A percentile compares a stretch with the other conserved stretches of the same genome.
These are phyloP conservation scores for Musa balbisiana DNA, from an alignment of 202 grass and related monocot genomes.

Conservation along the genomic window DNA sequence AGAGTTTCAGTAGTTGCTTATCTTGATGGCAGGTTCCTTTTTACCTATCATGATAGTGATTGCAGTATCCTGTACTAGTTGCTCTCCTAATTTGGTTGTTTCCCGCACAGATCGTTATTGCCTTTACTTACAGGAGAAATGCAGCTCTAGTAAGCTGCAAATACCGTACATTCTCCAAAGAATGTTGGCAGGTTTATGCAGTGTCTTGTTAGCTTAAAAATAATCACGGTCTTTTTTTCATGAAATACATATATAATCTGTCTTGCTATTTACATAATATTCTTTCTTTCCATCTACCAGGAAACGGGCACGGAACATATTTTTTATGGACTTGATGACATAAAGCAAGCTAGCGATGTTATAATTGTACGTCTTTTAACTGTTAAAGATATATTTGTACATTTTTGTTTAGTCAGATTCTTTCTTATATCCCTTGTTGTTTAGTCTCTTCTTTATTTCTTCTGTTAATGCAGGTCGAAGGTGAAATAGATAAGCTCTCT, in stretches of 20 bases:
- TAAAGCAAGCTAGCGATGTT: slow-evolving; percentile 50
- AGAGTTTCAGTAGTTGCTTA: not conserved
- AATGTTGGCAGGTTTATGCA: slow-evolving; percentile 67
- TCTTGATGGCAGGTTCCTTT: not conserved
- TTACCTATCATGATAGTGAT: not conserved
- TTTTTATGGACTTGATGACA: slow-evolving; percentile 96
- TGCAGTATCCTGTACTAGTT: not conserved
- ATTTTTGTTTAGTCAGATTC: not conserved
- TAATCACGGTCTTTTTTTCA: not conserved
- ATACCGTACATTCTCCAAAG: slow-evolving; percentile 63
- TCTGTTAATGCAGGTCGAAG: slow-evolving; percentile 55
- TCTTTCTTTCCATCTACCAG: slow-evolving; percentile 34
- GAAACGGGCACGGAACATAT: slow-evolving; percentile 69
- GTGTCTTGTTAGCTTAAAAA: slow-evolving; percentile 1
- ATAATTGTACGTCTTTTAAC: slow-evolving; percentile 74
- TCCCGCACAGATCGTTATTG: slow-evolving; percentile 66
- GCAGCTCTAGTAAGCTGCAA: slow-evolving; percentile 69
- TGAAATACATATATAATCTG: not conserved
- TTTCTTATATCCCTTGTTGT: slow-evolving; percentile 12
- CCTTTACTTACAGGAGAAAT: slow-evolving; percentile 75
- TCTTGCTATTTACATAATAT: not conserved
- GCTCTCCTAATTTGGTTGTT: slow-evolving; percentile 6
- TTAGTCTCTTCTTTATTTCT: slow-evolving; percentile 23
- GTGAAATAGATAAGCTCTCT: slow-evolving; percentile 98
- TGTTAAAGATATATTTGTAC: slow-evolving; percentile 6